Conservation (phyloP, 345 rosid species). For the Erysimum cheiranthoides region DNA sequence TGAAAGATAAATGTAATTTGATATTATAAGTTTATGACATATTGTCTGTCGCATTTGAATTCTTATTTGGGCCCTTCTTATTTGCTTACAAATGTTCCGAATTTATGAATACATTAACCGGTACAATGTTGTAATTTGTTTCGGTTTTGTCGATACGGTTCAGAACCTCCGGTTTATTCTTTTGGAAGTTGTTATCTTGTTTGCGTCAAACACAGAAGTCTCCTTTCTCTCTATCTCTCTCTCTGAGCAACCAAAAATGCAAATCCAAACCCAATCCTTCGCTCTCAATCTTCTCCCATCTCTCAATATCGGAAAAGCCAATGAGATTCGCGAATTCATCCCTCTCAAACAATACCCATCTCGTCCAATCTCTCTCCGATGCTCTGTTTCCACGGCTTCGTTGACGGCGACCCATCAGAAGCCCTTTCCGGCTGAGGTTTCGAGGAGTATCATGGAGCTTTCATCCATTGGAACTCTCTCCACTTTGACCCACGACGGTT, state of each 20-base stretch:
- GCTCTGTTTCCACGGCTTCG: conserved; percentile 63
- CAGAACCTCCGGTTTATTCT: conserved; percentile 3
- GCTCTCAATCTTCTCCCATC: conserved; percentile 51
- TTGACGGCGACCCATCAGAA: conserved; percentile 44
- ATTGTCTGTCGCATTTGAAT: neutral
- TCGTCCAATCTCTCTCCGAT: conserved; percentile 54
- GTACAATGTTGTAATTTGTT: neutral
- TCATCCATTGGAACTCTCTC: conserved; percentile 81
- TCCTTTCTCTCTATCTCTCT: conserved; percentile 10
- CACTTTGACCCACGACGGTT: conserved; percentile 60
- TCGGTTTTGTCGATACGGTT: conserved; percentile 11
- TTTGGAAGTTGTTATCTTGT: conserved; percentile 33
- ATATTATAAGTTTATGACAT: neutral
- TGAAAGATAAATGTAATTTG: neutral
- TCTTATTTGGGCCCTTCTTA: too few species aligned
- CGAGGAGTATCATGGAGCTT: conserved; percentile 86
- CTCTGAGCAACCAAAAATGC: conserved; percentile 51
- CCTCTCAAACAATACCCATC: conserved; percentile 46
- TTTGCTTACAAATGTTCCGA: neutral
- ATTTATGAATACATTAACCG: neutral
- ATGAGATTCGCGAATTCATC: conserved; percentile 43
- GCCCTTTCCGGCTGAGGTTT: conserved; percentile 88
- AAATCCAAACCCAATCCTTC: conserved; percentile 64
- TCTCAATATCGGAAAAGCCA: conserved; percentile 44
- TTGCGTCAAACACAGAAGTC: neutral